A percentile compares a stretch with the other conserved stretches of the same genome.
Evolutionary conservation across 2,329 filamentous ascomycete genomes (phyloP).

Genomic region (Colletotrichum cereale): DNA sequence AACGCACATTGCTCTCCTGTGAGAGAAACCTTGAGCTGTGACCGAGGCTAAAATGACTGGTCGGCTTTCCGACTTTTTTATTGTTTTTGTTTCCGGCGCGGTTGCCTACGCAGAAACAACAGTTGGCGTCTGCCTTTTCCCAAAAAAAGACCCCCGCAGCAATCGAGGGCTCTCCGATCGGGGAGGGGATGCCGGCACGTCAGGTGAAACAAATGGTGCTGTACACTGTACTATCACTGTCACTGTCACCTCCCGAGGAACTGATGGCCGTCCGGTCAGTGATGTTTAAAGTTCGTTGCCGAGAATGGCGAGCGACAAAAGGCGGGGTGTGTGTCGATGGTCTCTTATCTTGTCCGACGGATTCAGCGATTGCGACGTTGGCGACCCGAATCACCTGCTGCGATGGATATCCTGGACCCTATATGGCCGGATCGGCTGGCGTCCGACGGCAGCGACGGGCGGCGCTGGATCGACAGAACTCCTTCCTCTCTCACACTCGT

Average conservation of each 20-base stretch:
- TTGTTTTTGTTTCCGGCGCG: neutral
- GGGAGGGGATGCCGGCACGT: neutral
- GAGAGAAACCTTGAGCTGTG: neutral
- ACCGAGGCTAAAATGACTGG: no score
- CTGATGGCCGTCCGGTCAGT: neutral
- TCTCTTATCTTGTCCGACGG: neutral
- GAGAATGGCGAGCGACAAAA: constrained; percentile 30
- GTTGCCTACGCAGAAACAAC: neutral
- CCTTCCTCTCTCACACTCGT: neutral
- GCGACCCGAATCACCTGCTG: neutral
- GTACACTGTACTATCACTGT: no score
- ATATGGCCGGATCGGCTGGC: constrained; percentile 25
- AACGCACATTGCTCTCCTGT: neutral
- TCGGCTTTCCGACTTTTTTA: no score
- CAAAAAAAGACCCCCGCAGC: no score
- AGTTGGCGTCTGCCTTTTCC: neutral
- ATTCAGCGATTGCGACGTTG: neutral
- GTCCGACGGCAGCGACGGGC: constrained; percentile 6
- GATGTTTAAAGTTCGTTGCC: constrained; percentile 1
- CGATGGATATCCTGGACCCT: neutral
- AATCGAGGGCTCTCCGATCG: neutral
- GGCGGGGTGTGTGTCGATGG: neutral
- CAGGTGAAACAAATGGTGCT: constrained; percentile 26
- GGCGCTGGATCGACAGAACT: constrained; percentile 10
- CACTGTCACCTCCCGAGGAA: neutral